Conservation (phyloP, 2,329 filamentous ascomycete species). For the Colletotrichum cordylinicola region DNA sequence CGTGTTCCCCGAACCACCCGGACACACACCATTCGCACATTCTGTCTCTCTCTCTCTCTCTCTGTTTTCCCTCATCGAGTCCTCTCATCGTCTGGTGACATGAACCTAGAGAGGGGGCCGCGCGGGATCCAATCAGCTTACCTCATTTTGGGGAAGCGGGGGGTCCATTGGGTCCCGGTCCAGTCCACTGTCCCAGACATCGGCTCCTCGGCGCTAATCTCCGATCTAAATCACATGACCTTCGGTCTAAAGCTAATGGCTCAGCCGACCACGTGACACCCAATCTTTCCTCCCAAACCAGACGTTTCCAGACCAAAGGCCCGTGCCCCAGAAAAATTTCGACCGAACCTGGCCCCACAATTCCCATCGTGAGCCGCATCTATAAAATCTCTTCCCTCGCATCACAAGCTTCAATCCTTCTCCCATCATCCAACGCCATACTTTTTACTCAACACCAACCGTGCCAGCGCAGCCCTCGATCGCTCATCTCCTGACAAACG, state of each 20-base stretch:
- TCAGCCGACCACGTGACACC: background rate
- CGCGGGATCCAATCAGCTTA: background rate
- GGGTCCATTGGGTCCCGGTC: background rate
- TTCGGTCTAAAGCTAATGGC: background rate
- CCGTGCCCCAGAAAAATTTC: conserved; percentile 9
- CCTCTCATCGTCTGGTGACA: conserved; percentile 11
- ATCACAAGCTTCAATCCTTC: background rate
- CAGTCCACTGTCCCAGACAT: background rate
- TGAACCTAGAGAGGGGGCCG: conserved; percentile 1
- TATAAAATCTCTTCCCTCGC: conserved; percentile 18
- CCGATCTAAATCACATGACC: background rate
- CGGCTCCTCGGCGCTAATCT: conserved; percentile 10
- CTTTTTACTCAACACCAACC: background rate
- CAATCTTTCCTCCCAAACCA: background rate
- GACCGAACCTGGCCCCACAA: background rate
- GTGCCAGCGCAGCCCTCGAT: background rate
- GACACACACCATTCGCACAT: background rate
- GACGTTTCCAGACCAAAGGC: background rate
- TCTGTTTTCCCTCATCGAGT: background rate
- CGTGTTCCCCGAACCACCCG: conserved; percentile 14
- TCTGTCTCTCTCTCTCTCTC: background rate
- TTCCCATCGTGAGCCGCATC: conserved; percentile 13
- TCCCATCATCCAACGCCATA: background rate
- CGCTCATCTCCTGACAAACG: background rate
- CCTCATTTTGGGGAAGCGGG: background rate